These are phyloP conservation scores for Umbelopsis isabellina DNA, from an alignment of 192 early-diverging fungal species.

Conservation along the genomic window DNA sequence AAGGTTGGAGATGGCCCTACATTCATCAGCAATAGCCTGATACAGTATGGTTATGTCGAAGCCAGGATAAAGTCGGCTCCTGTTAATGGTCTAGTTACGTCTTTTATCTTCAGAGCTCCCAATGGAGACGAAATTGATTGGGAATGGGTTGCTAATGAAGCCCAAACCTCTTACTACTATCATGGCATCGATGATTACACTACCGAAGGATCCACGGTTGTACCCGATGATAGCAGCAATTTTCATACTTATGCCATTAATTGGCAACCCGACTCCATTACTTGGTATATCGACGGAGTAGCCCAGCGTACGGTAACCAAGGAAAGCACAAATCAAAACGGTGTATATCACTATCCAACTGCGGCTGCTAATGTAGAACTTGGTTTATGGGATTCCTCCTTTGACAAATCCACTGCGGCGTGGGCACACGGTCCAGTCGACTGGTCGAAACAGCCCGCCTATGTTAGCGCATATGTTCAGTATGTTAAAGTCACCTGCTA, in stretches of 20 bases:
- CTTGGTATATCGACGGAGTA: conserved; percentile 52
- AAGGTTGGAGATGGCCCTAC: conserved; percentile 34
- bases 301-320: conserved; percentile 41
- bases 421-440: conserved; percentile 42
- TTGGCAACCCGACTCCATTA: conserved; percentile 50
- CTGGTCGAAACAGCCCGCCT: background rate
- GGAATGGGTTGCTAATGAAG: conserved; percentile 48
- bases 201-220: conserved; percentile 25
- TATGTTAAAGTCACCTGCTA: background rate
- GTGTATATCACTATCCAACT: conserved; percentile 45
- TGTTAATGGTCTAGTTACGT: conserved; percentile 40
- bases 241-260: conserved; percentile 53
- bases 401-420: conserved; percentile 33
- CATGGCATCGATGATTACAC: background rate
- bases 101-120: conserved; percentile 44
- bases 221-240: conserved; percentile 36
- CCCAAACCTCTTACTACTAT: conserved; percentile 11
- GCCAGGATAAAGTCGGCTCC: conserved; percentile 37
- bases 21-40: conserved; percentile 36
- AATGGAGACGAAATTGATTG: conserved; percentile 32
- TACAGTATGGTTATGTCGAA: conserved; percentile 48
- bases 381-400: conserved; percentile 62
- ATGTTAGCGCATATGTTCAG: background rate
- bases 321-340: conserved; percentile 34
- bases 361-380: conserved; percentile 48